Evolutionary conservation across 306 rosid species (phyloP), one percentile per base, ranked within the genome.

Genomic region (Cicer arietinum): DNA sequence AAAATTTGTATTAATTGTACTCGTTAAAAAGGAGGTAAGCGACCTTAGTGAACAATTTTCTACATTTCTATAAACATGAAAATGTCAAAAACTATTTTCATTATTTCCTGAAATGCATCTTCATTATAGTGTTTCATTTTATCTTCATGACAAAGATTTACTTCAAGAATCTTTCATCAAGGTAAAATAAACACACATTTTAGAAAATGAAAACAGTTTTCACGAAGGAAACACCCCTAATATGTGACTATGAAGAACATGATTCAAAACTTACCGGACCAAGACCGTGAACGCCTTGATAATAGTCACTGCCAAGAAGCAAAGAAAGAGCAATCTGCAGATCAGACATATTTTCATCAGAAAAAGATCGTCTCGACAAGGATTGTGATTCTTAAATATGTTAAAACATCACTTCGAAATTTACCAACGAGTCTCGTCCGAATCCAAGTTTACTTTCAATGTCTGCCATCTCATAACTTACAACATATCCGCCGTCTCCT

Each of bases 401-500:
- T 67, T 39, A 53, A 73, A 73, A 67, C 65, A 63, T 73, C 35
- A 56, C 57, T 30, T 30, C 58, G 62, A 76, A 77, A 71, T 6
- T 82, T 85, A 92, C 97, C 96, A 92, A 63, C 14, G 97, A 92
- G 82, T 88, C 90, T 84, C 93, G 87, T 81, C 96, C 96, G 74
- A 88, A 80, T 75, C 97, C 93, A 74, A 90, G 92, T 60, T 85
- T 82, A 53, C 75, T 86, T 83, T 92, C 89, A 4, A 92, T 80
- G 75, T 90, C 97, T 54, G 73, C 81, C 93, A 92, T 85, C 85
- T 92, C 96, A 77, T 92, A 92, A 72, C 93, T 90, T 60, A 88
- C 80, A 56, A 87, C 86, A 84, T 88, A 79, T 48, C 97, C 97
- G 1, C 88, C 89, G 62, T 92, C 93, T 54, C 96, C 97, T 89